phyloP scores from a whole-genome alignment of 805 yeast species.

The Priceomyces medius region DNA sequence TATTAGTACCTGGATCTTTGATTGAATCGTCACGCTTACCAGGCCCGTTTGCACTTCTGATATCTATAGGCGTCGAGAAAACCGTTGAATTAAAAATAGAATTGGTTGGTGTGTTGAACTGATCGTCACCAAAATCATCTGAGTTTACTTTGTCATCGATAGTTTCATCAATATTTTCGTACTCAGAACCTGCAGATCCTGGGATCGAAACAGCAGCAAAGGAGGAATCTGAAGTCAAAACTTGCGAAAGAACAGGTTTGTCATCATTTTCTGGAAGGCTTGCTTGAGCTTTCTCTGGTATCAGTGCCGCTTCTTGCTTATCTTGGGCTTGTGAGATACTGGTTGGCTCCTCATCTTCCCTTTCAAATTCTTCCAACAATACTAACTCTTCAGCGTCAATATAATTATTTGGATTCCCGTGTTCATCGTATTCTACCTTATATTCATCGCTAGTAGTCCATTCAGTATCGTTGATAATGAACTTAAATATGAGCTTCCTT shows the following conservation, averaged over 20 bases:
- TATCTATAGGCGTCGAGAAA: background rate
- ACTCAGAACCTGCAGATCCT: slow-evolving; percentile 16
- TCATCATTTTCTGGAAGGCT: slow-evolving; percentile 5
- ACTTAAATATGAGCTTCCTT: slow-evolving; percentile 35
- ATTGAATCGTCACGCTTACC: background rate
- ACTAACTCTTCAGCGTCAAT: slow-evolving; percentile 27
- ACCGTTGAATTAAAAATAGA: slow-evolving; percentile 11
- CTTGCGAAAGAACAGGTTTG: slow-evolving; percentile 17
- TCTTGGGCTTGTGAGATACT: background rate
- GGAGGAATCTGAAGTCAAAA: slow-evolving; percentile 31
- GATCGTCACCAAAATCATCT: slow-evolving; percentile 15
- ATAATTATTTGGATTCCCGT: slow-evolving; percentile 36
- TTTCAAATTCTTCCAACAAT: slow-evolving; percentile 20
- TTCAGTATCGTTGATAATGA: slow-evolving; percentile 30
- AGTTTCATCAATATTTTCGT: slow-evolving; percentile 5
- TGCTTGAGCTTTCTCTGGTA: slow-evolving; percentile 1
- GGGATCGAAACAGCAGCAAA: slow-evolving; percentile 38
- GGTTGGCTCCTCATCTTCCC: slow-evolving; percentile 8
- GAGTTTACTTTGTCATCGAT: slow-evolving; percentile 4
- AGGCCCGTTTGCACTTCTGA: background rate
- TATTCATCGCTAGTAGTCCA: slow-evolving; percentile 31
- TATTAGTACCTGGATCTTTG: background rate
- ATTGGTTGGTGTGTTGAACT: slow-evolving; percentile 24
- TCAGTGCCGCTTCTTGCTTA: background rate
- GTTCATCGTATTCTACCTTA: slow-evolving; percentile 27